Conservation (phyloP, 2,329 filamentous ascomycete genomes). For the Talaromyces atroroseus region DNA sequence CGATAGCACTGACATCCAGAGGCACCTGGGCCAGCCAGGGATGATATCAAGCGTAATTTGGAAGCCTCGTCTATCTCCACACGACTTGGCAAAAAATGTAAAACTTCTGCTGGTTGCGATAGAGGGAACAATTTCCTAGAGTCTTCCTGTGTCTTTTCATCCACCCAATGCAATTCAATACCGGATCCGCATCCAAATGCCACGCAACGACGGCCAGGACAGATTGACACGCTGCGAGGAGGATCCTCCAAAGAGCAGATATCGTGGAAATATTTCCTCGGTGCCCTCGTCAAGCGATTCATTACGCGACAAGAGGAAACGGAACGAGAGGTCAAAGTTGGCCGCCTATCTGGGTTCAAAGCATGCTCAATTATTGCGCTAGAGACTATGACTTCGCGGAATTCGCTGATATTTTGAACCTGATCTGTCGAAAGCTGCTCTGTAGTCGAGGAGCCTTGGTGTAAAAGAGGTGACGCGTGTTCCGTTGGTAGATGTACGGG, state of each 20-base stretch:
- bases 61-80: slow-evolving; percentile 48
- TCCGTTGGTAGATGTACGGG: slow-evolving; percentile 14
- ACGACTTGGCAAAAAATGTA: slow-evolving; percentile 56
- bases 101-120: slow-evolving; percentile 36
- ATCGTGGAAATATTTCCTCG: slow-evolving; percentile 44
- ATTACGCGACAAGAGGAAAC: slow-evolving; percentile 19
- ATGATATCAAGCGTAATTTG: slow-evolving; percentile 59
- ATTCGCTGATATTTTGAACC: slow-evolving; percentile 5
- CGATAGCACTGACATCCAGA: slow-evolving; percentile 28
- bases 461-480: slow-evolving; percentile 11
- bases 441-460: background rate
- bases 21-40: slow-evolving; percentile 42
- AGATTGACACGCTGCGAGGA: slow-evolving; percentile 61
- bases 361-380: slow-evolving; percentile 6
- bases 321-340: slow-evolving; percentile 17
- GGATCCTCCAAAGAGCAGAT: slow-evolving; percentile 58
- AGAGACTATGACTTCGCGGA: slow-evolving; percentile 14
- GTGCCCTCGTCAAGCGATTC: slow-evolving; percentile 23
- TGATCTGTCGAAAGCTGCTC: slow-evolving; percentile 3
- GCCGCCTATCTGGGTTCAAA: slow-evolving; percentile 6
- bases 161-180: slow-evolving; percentile 59
- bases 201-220: slow-evolving; percentile 58
- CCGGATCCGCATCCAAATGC: slow-evolving; percentile 60
- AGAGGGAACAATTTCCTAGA: slow-evolving; percentile 37
- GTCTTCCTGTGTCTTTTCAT: slow-evolving; percentile 39